These are phyloP conservation scores for Brassica cretica DNA, from an alignment of 345 rosid species.

Conservation along the genomic window DNA sequence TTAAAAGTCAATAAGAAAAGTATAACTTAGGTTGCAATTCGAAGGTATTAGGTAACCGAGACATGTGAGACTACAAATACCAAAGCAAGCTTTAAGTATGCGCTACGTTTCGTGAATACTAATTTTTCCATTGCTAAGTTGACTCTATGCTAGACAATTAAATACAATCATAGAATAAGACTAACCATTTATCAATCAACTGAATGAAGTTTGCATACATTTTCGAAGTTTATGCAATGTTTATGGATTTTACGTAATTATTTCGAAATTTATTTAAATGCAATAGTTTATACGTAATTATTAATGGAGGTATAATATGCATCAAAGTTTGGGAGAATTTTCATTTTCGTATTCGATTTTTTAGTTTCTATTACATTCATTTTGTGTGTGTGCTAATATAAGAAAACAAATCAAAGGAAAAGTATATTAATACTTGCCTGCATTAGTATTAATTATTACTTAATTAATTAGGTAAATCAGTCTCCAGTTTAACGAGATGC, in stretches of 20 bases:
- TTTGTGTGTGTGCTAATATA: neutral
- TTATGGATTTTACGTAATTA: neutral
- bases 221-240: no score
- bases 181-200: neutral
- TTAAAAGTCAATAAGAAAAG: conserved; percentile 12
- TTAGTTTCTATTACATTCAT: neutral
- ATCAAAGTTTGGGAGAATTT: neutral
- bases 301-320: neutral
- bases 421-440: neutral
- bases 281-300: neutral
- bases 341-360: neutral
- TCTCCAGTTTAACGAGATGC: conserved; percentile 14
- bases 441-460: neutral
- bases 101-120: conserved; percentile 18
- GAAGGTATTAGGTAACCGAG: conserved; percentile 9
- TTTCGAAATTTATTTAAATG: no score
- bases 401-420: neutral
- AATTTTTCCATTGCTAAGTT: neutral
- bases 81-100: conserved; percentile 34
- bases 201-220: neutral
- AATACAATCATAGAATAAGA: neutral
- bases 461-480: neutral
- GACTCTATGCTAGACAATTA: neutral
- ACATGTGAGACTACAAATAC: conserved; percentile 13
- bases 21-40: neutral